Conservation (phyloP, 2,329 filamentous ascomycete genomes). For the Aspergillus pseudoviridinutans region DNA sequence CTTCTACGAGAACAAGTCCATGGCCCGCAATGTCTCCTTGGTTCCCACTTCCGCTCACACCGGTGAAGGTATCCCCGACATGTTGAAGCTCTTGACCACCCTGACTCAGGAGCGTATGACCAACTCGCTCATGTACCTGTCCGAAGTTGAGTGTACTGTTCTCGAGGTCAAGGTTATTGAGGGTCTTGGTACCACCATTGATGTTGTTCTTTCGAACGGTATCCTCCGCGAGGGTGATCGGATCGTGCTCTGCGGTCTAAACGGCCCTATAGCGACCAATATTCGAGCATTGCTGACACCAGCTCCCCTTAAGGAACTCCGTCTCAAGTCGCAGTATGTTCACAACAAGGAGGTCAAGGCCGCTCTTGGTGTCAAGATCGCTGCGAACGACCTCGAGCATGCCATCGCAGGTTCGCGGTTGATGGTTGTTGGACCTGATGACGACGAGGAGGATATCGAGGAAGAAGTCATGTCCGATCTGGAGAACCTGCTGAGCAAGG, state of each 20-base stretch:
- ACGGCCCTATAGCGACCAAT: conserved; percentile 91
- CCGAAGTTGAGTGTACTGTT: conserved; percentile 95
- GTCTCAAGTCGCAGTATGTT: conserved; percentile 92
- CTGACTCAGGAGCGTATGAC: conserved; percentile 98
- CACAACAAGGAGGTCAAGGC: conserved; percentile 99
- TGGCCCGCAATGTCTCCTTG: conserved; percentile 91
- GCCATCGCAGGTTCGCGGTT: conserved; percentile 95
- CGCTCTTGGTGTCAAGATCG: conserved; percentile 97
- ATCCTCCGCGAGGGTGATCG: conserved; percentile 90
- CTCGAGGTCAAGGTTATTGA: conserved; percentile 99
- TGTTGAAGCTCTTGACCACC: conserved; percentile 90
- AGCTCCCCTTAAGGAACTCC: conserved; percentile 85
- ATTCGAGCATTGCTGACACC: conserved; percentile 92
- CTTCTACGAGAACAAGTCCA: conserved; percentile 96
- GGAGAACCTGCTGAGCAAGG: conserved; percentile 82
- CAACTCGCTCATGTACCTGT: conserved; percentile 94
- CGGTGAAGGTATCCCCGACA: conserved; percentile 98
- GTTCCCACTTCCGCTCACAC: conserved; percentile 96
- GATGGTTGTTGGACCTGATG: conserved; percentile 88
- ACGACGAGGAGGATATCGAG: conserved; percentile 94
- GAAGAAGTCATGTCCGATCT: conserved; percentile 96
- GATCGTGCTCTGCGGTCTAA: conserved; percentile 93
- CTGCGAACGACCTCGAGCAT: conserved; percentile 88
- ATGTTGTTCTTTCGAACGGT: conserved; percentile 95
- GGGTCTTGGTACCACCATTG: conserved; percentile 97